Evolutionary conservation across 106 monocot genomes (phyloP).

Genomic region (Apostasia ramifera): DNA sequence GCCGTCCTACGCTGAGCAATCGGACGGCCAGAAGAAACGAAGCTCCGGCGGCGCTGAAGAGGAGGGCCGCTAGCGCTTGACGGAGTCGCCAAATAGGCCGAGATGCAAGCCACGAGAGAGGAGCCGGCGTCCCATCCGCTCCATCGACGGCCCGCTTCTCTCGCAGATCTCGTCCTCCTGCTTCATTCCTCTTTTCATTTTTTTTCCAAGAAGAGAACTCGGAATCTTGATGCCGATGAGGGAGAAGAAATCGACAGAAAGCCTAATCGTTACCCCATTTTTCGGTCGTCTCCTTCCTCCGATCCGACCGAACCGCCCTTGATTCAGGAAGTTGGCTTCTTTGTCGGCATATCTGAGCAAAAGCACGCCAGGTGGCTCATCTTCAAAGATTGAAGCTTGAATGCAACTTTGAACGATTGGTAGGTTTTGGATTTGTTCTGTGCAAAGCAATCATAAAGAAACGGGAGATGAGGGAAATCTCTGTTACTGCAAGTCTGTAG

Average conservation of each 20-base stretch:
- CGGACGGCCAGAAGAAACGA: no score
- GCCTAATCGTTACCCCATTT: background rate
- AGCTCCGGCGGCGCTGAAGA: no score
- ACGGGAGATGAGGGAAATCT: background rate
- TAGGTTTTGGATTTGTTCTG: background rate
- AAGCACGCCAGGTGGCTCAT: background rate
- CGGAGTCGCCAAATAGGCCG: background rate
- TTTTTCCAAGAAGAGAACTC: background rate
- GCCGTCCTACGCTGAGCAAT: no score
- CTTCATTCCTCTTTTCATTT: background rate
- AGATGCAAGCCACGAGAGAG: background rate
- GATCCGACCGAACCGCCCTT: background rate
- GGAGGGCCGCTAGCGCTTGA: background rate
- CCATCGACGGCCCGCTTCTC: constrained; percentile 5
- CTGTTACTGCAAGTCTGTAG: background rate
- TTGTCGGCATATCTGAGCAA: background rate
- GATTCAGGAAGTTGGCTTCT: background rate
- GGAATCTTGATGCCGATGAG: background rate
- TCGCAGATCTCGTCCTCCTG: background rate
- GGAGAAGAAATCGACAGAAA: background rate
- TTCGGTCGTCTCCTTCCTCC: background rate
- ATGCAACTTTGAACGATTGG: background rate
- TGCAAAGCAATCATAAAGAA: background rate
- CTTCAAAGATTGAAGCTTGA: background rate
- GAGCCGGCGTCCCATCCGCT: background rate